Percentiles rank a stretch among this genome's conserved stretches.
Evolutionary conservation across 176 grass and related monocot species (phyloP).

Genomic region (Oryza rufipogon): DNA sequence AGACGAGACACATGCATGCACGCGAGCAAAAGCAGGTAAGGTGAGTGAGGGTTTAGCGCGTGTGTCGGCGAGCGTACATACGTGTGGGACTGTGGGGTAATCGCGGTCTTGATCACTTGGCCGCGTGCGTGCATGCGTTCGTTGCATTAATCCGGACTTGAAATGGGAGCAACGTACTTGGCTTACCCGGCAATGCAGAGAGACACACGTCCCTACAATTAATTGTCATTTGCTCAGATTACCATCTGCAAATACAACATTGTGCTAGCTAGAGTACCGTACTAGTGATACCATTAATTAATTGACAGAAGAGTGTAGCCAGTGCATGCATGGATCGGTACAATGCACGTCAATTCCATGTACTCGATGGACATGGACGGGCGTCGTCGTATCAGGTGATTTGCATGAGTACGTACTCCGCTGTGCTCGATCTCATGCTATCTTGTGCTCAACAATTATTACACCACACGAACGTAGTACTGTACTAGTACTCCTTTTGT

Average conservation of each 20-base stretch:
- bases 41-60: too few species aligned
- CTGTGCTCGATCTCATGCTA: background rate
- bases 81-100: background rate
- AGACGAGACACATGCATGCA: background rate
- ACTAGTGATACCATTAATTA: too few species aligned
- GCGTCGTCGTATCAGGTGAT: background rate
- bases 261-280: too few species aligned
- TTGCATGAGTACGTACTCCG: background rate
- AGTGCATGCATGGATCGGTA: too few species aligned
- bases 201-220: background rate
- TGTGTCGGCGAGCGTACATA: background rate
- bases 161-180: background rate
- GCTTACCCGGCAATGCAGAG: too few species aligned
- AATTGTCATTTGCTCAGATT: background rate
- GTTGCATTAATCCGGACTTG: background rate
- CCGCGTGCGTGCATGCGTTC: background rate
- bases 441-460: background rate
- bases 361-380: background rate
- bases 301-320: too few species aligned
- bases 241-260: background rate
- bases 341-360: too few species aligned
- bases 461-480: background rate
- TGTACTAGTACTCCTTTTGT: too few species aligned
- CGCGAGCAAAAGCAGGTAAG: background rate
- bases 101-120: background rate